phyloP scores from a whole-genome alignment of 495 filamentous ascomycete species.

The Penicillium bialowiezense region DNA sequence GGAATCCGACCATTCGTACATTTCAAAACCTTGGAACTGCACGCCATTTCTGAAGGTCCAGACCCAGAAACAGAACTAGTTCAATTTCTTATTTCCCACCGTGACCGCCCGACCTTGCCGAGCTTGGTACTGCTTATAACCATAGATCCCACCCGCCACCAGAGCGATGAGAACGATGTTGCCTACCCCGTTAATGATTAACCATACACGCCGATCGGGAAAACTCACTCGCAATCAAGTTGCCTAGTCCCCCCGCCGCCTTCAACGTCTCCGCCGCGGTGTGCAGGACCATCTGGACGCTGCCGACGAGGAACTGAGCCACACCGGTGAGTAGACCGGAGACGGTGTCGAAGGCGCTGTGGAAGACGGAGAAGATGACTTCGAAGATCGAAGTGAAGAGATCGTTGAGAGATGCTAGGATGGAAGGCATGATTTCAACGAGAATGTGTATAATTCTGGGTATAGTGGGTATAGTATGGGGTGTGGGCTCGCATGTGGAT shows the following conservation, averaged over 20 bases:
- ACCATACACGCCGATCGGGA: no score
- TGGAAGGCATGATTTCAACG: constrained; percentile 17
- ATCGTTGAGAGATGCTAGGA: constrained; percentile 18
- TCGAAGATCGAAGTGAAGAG: constrained; percentile 16
- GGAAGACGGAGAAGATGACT: constrained; percentile 15
- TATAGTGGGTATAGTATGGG: no score
- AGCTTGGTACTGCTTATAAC: constrained; percentile 12
- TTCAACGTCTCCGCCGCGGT: constrained; percentile 4
- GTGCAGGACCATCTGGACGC: neutral
- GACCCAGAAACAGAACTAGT: no score
- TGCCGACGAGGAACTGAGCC: constrained; percentile 6
- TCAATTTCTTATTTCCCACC: constrained; percentile 13
- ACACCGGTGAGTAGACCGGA: constrained; percentile 1
- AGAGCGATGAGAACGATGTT: constrained; percentile 16
- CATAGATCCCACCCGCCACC: constrained; percentile 11
- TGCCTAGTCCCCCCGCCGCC: constrained; percentile 13
- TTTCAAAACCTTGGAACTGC: no score
- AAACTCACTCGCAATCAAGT: constrained; percentile 16
- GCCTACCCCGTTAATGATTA: constrained; percentile 5
- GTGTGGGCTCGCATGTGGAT: no score
- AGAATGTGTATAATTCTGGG: no score
- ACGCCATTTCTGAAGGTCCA: no score
- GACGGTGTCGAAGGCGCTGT: constrained; percentile 1
- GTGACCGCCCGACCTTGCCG: constrained; percentile 9
- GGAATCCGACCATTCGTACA: no score